Evolutionary conservation across 441 rosid species (phyloP), one percentile per base, ranked within the genome.

Genomic region (Populus tomentosa): DNA sequence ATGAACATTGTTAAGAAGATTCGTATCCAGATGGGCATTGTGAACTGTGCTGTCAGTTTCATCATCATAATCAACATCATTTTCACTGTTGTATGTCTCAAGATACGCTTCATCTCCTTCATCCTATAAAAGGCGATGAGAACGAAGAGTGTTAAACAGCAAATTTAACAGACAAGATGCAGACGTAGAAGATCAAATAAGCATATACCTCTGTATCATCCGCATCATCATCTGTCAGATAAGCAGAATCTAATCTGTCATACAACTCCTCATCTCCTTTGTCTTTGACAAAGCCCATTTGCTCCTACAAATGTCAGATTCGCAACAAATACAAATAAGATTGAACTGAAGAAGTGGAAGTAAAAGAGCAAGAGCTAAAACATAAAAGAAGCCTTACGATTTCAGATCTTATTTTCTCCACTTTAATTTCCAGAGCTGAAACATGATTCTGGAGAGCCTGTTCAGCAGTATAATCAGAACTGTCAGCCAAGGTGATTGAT

Each of bases 361-460:
- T 10, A 10, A 13, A 68, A 30, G 14, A 67, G 42, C 38, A 74
- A 71, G 65, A 80, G 74, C 78, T 59, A 79, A 71, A 75, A 23
- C 18, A 42, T n/a, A 46, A 10, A 53, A 30, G 79, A 83, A 72
- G 79, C 76, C 87, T 83, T 88, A 95, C 99, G 67, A 95, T 86
- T 85, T 94, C 98, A 35, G 81, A 88, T 90, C 90, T 89, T 69
- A 95, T 79, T 82, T 81, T 84, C 81, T 86, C 89, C 80, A 88
- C 93, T 76, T 63, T 86, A 3, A 72, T 81, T 81, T 87, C 90
- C 82, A 95, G 82, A 5, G 80, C 69, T 24, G 88, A 79, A 46
- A 92, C 80, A 81, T 95, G 97, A 28, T 88, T 90, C 33, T 84
- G 79, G 62, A 95, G 89, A 80, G 95, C 98, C 99, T 95, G 97